Base-by-base conservation (phyloP, 164 flowering plant species). In the Aristolochia contorta region DNA sequence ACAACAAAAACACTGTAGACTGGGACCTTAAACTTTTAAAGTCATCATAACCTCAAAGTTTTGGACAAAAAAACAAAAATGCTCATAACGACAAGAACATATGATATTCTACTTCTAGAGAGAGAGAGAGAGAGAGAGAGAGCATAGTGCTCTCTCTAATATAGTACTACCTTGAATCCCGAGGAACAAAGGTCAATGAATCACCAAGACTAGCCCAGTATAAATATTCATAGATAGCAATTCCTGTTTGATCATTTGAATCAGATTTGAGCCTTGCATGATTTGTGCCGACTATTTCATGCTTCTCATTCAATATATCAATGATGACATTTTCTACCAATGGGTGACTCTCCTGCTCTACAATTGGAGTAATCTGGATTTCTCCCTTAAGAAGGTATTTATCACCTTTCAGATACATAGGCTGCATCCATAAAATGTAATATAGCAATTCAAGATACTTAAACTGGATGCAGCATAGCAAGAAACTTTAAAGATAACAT, bases 321-420 rank as follows among this genome's bases (percentile, higher is more conserved):
- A 94, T 80, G 58, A 67, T 47, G 53, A 94, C 63, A 63, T 50
- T 69, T 37, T 87, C 82, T 24, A 85, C 77, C 45, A 81, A 75
- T 53, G 78, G 79, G 47, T 52, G 53, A 13, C 25, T 66, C 56
- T 61, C 75, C 54, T 50, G 71, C 30, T 72, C 58, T 57, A 79
- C 78, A 63, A 73, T 73, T 21, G 75, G 50, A 10, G 79, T 80
- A 47, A 89, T 66, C 66, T 67, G 74, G 62, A 94, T 79, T 58
- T 74, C 78, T 67, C 99, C 99, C 72, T 67, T 81, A 19, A 94
- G 78, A 47, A 85, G 93, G 72, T 88, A 94, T 57, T 85, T 94
- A 60, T 89, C 86, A 63, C 91, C 99, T 69, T 77, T 86, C 48
- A 94, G 68, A 77, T 78, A 30, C 67, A 94, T 67, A 70, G 92